Base-by-base conservation (phyloP, 345 rosid species). In the Pistacia vera region DNA sequence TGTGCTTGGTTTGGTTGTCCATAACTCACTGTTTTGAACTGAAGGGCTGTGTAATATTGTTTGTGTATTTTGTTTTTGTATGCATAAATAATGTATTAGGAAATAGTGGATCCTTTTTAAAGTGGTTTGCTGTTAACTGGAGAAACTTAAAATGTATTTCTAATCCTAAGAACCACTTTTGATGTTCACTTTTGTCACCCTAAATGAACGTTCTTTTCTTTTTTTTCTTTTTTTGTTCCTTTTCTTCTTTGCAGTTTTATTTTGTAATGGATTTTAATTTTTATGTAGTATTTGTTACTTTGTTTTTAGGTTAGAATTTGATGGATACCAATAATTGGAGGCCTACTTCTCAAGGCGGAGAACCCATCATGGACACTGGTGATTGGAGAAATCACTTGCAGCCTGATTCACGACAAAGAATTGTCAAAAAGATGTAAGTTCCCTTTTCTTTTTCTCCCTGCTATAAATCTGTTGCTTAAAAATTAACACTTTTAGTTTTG, bases 381-480 rank as follows among this genome's bases (percentile, higher is more conserved):
- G 90, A 91, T 72, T 88, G 98, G 97, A 91, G 87, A 92, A 72
- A 82, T 59, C 88, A 86, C 38, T 68, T 84, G 84, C 84, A 63
- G 22, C 69, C 77, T 14, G 88, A 86, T 2, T 57, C 90, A 3
- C 81, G 98, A 14, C 84, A 72, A 51, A 83, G 78, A 78, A 84
- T 89, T 68, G 79, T 89, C 71, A 56, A 76, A 62, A 90, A 81
- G 83, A 83, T 95, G 97, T 90, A 78, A 82, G 71, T 72, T 16
- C 4, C 8, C 38, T 11, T 30, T 49, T 2, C 4, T 28, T 62
- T 25, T 35, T 33, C 54, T 25, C 38, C 65, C 3, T 38, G 8
- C 44, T 2, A 61, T 9, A 46, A 30, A 41, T 38, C 74, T 10
- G 8, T 71, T 7, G 4, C 63, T n/a, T 70, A 13, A 35, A 25